Evolutionary conservation across 176 grass and related monocot species (phyloP), one percentile per base, ranked within the genome.

Genomic region (Coix lacrymajobi): DNA sequence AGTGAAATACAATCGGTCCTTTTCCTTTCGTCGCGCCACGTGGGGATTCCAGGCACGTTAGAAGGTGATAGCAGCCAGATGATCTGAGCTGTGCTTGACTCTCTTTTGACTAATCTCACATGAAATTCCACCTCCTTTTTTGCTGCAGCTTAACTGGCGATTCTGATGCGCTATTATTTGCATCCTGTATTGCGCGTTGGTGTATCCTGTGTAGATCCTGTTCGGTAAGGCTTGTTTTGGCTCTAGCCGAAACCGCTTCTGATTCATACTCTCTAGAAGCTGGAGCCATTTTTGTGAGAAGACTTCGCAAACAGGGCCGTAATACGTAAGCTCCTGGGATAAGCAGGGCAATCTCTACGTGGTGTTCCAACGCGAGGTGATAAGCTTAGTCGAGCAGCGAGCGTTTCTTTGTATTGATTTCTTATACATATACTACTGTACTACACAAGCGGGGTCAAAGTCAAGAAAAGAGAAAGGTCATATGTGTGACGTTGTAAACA

Each of bases 21-120:
- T 60, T 10, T 81, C 45, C 9, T 82, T 76, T 34, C 11, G 10
- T 29, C 14, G 41, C 7, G n/a, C 39, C 83, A 73, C 65, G 83
- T 82, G 78, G 56, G 57, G 28, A 60, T 86, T 78, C 46, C 62
- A 38, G 14, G 48, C 22, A 69, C 4, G 58, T 13, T 37, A 65
- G n/a, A 66, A 61, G 87, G 48, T 24, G 81, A 68, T 62, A 51
- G 12, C 31, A 84, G 29, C 33, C 11, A 73, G 15, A 67, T 73
- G 68, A 74, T 66, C 4, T 69, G 69, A 80, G 17, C 5, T 80
- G 69, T 75, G 76, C 11, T 75, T 85, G 62, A 77, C 51, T 76
- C 19, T 12, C 0, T 24, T 69, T 84, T 83, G 66, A 83, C 73
- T 87, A 48, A 4, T 69, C 60, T 34, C 22, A 52, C 32, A 54